Evolutionary conservation across 2,329 filamentous ascomycete genomes (phyloP), one percentile per base, ranked within the genome.

Genomic region (Ambrosiella cleistominuta): DNA sequence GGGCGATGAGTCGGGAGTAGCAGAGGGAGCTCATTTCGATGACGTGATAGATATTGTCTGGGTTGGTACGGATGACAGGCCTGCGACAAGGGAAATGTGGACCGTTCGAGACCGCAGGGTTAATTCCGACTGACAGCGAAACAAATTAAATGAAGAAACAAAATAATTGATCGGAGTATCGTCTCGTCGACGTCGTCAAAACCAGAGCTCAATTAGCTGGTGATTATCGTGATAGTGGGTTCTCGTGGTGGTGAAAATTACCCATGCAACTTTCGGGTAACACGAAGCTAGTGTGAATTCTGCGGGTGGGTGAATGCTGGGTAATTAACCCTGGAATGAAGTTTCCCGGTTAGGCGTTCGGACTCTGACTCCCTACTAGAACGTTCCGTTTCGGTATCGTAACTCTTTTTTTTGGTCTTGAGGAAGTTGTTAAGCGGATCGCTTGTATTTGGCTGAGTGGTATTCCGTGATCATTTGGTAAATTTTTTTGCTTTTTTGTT

Each of bases 21-120:
- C 57, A 57, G 53, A 59, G 57, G n/a, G 58, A 54, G 57, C 52
- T 61, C 61, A 62, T 62, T 17, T 49, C 53, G 42, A 17, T 17
- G 13, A 19, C 12, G 38, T 37, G 8, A 38, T 19, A 5, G 47
- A 19, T 13, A 12, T 38, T 17, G 54, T 38, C 35, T 17, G 38
- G 9, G n/a, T n/a, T 55, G 15, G 11, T 12, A 12, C 15, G 35
- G 52, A 51, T 27, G 37, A n/a, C 2, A 13, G 56, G 38, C 44
- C n/a, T 13, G 19, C 8, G 1, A 47, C 19, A 39, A 37, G 40
- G 35, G 15, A 40, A 15, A 49, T 37, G 39, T 15, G 12, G 44
- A 35, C 1, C 12, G 27, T 36, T 27, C 8, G 8, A 45, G 17
- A 8, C 15, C 13, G 42, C 19, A 13, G n/a, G 9, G 2, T 45